Evolutionary conservation across 1,139 yeast genomes (phyloP), one percentile per base, ranked within the genome.

Genomic region (Cylindricascospora bacillispora): DNA sequence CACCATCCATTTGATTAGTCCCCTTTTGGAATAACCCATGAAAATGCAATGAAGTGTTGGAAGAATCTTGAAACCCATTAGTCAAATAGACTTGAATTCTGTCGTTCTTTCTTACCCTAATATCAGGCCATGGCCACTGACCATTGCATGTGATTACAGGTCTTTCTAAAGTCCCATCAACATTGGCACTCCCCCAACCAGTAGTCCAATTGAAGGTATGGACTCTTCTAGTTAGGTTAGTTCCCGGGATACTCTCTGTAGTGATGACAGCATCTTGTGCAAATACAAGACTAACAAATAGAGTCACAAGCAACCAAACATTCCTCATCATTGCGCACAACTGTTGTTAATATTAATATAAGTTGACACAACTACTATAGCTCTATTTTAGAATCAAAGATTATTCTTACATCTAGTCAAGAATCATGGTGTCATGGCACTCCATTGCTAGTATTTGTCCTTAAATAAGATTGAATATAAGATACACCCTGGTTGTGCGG

Each of bases 1-100:
- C 92, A 30, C 97, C 97, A 54, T 86, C 97, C 80, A 79, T 75
- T 49, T 67, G 71, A 45, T 58, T 64, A 7, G 79, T 58, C 9
- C 76, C 81, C 43, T 73, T 67, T 60, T 80, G 93, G 69, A 78
- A 83, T 49, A 86, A 49, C 29, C 97, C 97, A 59, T 86, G 97
- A 71, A 81, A 82, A 57, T 86, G 97, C 47, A 86, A 58, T 5
- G 89, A 63, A 4, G 93, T 78, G 56, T 78, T 77, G 28, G 65
- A 59, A 44, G 71, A 70, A 24, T 59, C 63, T 10, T 18, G 21
- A 35, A 86, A 67, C 15, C 75, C 79, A 49, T 86, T 86, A 35
- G 70, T 70, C 52, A 83, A 59, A 47, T 75, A 67, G 22, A 83
- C 60, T 32, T 73, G 56, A 17, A 86, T 64, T n/a, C 78, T 62